A percentile compares a stretch with the other conserved stretches of the same genome.
Evolutionary conservation across 148 eudicot genomes (phyloP).

Genomic region (Beta vulgaris): DNA sequence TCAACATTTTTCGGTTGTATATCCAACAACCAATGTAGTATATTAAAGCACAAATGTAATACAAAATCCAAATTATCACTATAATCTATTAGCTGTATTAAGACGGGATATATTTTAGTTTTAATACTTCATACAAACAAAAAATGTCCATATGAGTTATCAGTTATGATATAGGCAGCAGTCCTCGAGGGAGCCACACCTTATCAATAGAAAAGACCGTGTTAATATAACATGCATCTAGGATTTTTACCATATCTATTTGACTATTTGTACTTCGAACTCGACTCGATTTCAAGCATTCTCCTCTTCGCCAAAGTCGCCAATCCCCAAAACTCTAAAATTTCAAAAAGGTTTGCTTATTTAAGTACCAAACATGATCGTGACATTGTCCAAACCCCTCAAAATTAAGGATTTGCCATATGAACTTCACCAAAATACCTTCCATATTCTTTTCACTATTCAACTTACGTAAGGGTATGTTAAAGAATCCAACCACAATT

Average conservation of each 20-base stretch:
- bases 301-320: not conserved
- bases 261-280: too few relatives aligned
- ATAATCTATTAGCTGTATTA: too few relatives aligned
- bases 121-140: too few relatives aligned
- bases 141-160: too few relatives aligned
- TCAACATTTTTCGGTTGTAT: too few relatives aligned
- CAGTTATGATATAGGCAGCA: too few relatives aligned
- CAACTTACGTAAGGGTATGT: not conserved
- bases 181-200: too few relatives aligned
- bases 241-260: not conserved
- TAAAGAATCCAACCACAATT: not conserved
- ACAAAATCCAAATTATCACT: too few relatives aligned
- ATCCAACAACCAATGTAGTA: too few relatives aligned
- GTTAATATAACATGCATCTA: not conserved
- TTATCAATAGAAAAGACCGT: not conserved
- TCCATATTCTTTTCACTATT: not conserved
- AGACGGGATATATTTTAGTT: too few relatives aligned
- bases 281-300: not conserved
- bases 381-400: not conserved
- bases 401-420: not conserved
- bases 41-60: too few relatives aligned
- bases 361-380: not conserved
- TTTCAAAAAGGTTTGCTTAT: not conserved
- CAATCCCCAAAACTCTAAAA: not conserved
- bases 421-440: not conserved